Evolutionary conservation across 495 filamentous ascomycete genomes (phyloP).

Genomic region (Tuber brumale): DNA sequence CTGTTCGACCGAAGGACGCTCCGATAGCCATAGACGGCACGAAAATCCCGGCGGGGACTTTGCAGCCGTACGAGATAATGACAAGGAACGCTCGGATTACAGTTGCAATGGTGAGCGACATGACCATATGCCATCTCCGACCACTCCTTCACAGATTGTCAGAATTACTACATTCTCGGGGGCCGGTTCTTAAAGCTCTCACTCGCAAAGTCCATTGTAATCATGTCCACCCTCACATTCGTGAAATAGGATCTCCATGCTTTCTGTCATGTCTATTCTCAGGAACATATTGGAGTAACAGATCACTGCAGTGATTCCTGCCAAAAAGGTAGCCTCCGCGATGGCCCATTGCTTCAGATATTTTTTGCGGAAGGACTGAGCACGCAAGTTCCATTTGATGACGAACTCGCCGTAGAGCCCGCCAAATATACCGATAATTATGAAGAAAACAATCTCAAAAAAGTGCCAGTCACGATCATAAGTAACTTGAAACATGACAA

Average conservation of each 20-base stretch:
- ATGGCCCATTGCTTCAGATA: conserved; percentile 80
- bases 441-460: conserved; percentile 90
- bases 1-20: conserved; percentile 82
- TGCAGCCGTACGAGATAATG: conserved; percentile 96
- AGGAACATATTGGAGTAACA: conserved; percentile 96
- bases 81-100: conserved; percentile 75
- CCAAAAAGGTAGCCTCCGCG: conserved; percentile 78
- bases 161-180: conserved; percentile 1
- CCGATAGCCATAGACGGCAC: conserved; percentile 98
- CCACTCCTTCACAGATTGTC: conserved; percentile 18
- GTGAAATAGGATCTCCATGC: conserved; percentile 93
- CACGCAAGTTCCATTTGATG: conserved; percentile 94
- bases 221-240: conserved; percentile 93
- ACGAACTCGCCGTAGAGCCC: conserved; percentile 95
- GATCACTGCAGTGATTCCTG: conserved; percentile 73
- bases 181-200: conserved; percentile 42
- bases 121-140: conserved; percentile 67
- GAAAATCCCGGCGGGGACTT: conserved; percentile 95
- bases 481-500: conserved; percentile 98
- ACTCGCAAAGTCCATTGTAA: conserved; percentile 85
- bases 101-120: conserved; percentile 74
- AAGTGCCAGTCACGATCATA: conserved; percentile 98
- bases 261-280: conserved; percentile 97
- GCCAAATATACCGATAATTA: conserved; percentile 85
- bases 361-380: conserved; percentile 89